Conservation (phyloP, 148 eudicot genomes). For the Arctostaphylos glauca region DNA sequence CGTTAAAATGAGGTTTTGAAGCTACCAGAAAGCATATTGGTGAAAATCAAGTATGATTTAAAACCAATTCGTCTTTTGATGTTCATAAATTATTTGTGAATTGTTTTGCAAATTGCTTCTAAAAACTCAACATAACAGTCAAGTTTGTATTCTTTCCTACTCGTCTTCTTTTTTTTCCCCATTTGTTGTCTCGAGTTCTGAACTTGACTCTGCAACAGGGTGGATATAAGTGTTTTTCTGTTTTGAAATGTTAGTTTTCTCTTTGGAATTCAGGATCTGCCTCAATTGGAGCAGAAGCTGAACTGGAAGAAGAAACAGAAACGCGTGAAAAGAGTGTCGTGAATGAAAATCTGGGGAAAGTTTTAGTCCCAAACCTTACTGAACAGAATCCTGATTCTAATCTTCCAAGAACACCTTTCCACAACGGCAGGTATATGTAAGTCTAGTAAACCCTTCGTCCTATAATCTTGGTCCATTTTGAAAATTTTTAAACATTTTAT, state of each 20-base stretch:
- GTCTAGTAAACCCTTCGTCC: not conserved
- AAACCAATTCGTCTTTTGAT: too few relatives aligned
- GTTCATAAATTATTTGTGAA: too few relatives aligned
- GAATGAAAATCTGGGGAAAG: conserved; percentile 32
- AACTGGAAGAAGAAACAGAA: conserved; percentile 47
- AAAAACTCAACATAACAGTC: not conserved
- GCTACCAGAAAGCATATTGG: too few relatives aligned
- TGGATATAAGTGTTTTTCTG: not conserved
- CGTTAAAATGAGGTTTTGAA: too few relatives aligned
- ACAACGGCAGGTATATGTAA: conserved; percentile 42
- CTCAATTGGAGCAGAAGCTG: conserved; percentile 43
- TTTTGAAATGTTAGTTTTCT: not conserved
- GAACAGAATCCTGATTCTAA: conserved; percentile 44
- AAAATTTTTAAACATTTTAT: not conserved
- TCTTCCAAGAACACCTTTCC: conserved; percentile 64
- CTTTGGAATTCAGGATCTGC: conserved; percentile 32
- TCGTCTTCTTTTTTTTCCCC: too few relatives aligned
- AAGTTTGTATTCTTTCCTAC: not conserved
- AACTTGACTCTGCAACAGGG: not conserved
- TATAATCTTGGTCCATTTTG: not conserved
- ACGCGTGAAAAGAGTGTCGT: conserved; percentile 30
- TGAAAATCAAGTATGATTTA: too few relatives aligned
- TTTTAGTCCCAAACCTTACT: conserved; percentile 26
- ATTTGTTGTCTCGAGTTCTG: not conserved
- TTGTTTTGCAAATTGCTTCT: not conserved